Evolutionary conservation across 2,329 filamentous ascomycete genomes (phyloP).

Genomic region (Leptoxyphium fumago): DNA sequence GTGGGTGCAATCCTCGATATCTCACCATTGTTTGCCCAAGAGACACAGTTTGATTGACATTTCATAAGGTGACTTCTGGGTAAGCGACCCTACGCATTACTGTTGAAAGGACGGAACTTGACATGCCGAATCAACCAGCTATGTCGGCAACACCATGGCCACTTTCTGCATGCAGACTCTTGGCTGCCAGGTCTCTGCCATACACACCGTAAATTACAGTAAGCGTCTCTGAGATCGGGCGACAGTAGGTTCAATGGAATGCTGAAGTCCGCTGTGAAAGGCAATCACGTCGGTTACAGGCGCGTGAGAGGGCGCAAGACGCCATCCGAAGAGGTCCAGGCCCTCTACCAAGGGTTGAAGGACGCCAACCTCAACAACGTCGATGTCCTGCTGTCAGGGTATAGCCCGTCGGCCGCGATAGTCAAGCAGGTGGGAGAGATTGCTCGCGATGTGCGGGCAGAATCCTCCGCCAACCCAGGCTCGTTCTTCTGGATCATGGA

Average conservation of each 20-base stretch:
- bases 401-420: conserved; percentile 74
- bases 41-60: conserved; percentile 12
- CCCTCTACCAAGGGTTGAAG: conserved; percentile 71
- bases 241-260: conserved; percentile 84
- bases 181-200: conserved; percentile 81
- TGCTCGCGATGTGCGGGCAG: conserved; percentile 61
- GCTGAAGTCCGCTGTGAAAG: conserved; percentile 56
- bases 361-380: conserved; percentile 78
- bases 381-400: conserved; percentile 90
- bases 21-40: background rate
- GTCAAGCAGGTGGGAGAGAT: conserved; percentile 77
- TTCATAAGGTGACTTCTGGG: conserved; percentile 54
- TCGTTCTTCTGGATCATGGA: conserved; percentile 95
- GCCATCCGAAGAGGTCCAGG: conserved; percentile 65
- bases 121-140: conserved; percentile 37
- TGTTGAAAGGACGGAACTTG: conserved; percentile 5
- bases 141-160: conserved; percentile 96
- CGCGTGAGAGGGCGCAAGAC: conserved; percentile 77
- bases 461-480: conserved; percentile 42
- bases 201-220: conserved; percentile 99
- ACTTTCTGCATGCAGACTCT: conserved; percentile 87
- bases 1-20: conserved; percentile 39
- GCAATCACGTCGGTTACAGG: conserved; percentile 87
- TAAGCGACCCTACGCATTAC: conserved; percentile 30
- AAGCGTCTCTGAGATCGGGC: conserved; percentile 57